Percentiles rank a stretch among this genome's conserved stretches.
phyloP scores from a whole-genome alignment of 495 filamentous ascomycete genomes.

The Letharia columbiana region DNA sequence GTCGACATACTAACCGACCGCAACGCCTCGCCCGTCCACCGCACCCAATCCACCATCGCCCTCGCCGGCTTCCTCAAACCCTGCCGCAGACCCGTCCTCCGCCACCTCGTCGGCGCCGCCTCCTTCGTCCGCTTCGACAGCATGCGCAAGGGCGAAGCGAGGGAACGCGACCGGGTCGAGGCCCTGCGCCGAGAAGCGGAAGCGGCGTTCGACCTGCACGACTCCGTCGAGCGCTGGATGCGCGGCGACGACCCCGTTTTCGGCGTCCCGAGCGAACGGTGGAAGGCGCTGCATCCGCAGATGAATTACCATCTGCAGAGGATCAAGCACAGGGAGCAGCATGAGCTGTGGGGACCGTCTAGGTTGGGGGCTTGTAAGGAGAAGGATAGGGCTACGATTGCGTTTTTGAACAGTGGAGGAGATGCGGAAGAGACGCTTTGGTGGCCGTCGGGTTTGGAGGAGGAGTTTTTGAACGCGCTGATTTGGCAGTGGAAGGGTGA shows the following conservation, averaged over 20 bases:
- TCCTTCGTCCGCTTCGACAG: not conserved
- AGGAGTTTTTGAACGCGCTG: not conserved
- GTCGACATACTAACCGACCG: not conserved
- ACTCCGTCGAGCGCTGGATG: not conserved
- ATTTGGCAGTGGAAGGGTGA: constrained; percentile 3
- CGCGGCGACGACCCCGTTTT: not conserved
- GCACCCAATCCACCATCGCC: not conserved
- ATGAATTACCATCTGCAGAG: constrained; percentile 3
- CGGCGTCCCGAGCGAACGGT: not conserved
- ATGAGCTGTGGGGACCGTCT: not conserved
- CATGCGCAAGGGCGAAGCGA: not conserved
- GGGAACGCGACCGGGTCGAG: not conserved
- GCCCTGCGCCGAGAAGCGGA: not conserved
- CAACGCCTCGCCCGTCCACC: not conserved
- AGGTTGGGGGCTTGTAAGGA: not conserved
- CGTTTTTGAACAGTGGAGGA: not conserved
- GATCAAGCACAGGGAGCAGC: not conserved
- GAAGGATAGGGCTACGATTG: not conserved
- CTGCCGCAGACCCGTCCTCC: not conserved
- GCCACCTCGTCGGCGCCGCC: not conserved
- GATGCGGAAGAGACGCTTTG: not conserved
- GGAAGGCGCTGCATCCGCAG: not conserved
- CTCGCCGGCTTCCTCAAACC: not conserved
- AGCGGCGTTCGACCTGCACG: not conserved
- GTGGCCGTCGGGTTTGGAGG: not conserved